Percentiles rank a stretch among this genome's conserved stretches.
These are phyloP conservation scores for Macrolepiota fuliginosa DNA, from an alignment of 768 basidiomycete genomes.

Conservation along the genomic window DNA sequence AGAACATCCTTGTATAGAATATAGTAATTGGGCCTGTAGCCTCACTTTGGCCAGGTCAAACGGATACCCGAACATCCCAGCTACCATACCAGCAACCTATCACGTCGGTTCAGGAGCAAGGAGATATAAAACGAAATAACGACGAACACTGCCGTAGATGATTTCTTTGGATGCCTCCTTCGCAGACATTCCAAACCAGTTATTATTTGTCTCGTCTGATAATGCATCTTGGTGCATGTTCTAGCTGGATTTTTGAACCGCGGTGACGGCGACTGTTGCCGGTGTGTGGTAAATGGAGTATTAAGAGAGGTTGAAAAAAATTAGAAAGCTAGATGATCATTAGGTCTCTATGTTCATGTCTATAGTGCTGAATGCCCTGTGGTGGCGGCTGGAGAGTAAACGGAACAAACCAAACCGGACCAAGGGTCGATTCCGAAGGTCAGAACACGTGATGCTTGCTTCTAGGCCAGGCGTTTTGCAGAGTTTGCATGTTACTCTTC, in stretches of 20 bases:
- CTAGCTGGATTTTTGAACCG: not conserved
- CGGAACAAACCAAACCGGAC: not conserved
- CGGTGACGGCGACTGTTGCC: not conserved
- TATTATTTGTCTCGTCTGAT: not conserved
- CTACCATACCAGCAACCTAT: constrained; percentile 78
- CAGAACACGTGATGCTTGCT: not conserved
- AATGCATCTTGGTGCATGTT: constrained; percentile 2
- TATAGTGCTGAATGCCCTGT: not conserved
- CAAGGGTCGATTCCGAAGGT: not conserved
- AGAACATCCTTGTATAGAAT: constrained; percentile 40
- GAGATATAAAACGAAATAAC: not conserved
- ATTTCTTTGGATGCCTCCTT: constrained; percentile 16
- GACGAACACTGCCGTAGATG: constrained; percentile 16
- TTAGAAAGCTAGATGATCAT: not conserved
- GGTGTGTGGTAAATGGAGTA: not conserved
- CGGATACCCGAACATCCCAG: constrained; percentile 89
- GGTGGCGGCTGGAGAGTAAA: not conserved
- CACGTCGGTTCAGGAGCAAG: not conserved
- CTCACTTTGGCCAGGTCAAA: constrained; percentile 93
- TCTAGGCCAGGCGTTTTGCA: too few species aligned
- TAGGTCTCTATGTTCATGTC: not conserved
- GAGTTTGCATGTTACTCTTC: not conserved
- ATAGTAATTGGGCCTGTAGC: constrained; percentile 84
- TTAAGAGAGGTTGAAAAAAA: not conserved
- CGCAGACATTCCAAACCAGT: not conserved